Evolutionary conservation across 2,329 filamentous ascomycete species (phyloP), one percentile per base, ranked within the genome.

Genomic region (Ilyonectria mors-panacis): DNA sequence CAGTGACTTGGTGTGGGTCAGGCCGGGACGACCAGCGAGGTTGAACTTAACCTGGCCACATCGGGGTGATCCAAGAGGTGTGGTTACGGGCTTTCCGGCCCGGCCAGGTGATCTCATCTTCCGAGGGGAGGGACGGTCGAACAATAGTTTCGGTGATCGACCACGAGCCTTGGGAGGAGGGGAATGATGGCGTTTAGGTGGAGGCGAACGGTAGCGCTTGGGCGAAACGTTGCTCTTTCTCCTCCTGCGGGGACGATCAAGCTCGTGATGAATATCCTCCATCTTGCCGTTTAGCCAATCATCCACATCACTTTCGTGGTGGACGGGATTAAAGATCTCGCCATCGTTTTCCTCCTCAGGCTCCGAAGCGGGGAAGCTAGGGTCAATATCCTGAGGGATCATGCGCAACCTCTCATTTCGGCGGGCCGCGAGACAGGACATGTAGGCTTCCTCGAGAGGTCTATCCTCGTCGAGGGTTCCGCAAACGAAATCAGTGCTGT

Each of bases 401-500:
- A 89, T 79, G 69, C 92, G 91, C 67, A 95, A 92, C 82, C 95
- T 97, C 72, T 92, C 91, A 53, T 91, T 91, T 74, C 94, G 92
- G 72, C 93, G 91, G 62, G 93, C 91, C 76, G 95, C 93, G 65
- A 97, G 87, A 75, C 93, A 94, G 2, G 93, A 93, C 63, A 97
- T 88, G 79, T 98, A 99, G 1, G 94, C 95, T 73, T 95, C 94
- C 79, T 99, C 96, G n/a, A 98, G 83, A 3, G 94, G 94, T 50
- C 94, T 91, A 77, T 99, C 96, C 81, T 99, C 96, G 72, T 99
- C 96, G 21, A 99, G 86, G 1, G 96, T 99, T 65, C 96, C 96
- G 77, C 96, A 98, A n/a, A 99, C 96, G 73, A 99, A 99, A 80
- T 99, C 96, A 15, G 96, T 98, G 81, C 95, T 98, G 80, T 99